Conservation (phyloP, 208 protist species). For the Angomonas ambiguus region DNA sequence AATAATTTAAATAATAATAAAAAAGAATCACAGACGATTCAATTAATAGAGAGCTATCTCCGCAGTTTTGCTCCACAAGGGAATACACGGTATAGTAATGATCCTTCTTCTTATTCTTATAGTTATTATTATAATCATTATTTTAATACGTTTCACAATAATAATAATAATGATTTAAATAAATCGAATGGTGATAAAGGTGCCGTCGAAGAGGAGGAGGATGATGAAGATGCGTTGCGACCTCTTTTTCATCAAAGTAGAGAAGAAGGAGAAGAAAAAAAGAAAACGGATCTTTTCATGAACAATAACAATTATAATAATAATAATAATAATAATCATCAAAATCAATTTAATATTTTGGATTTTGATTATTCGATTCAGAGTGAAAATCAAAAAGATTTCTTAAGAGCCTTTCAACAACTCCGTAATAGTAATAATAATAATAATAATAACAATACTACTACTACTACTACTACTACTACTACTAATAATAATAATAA, state of each 20-base stretch:
- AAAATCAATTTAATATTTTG: slow-evolving; percentile 6
- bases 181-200: no score
- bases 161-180: slow-evolving; percentile 1
- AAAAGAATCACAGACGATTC: neutral
- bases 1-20: slow-evolving; percentile 4
- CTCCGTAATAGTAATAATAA: slow-evolving; percentile 1
- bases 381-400: neutral
- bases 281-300: neutral
- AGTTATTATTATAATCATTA: no score
- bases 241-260: no score
- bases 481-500: neutral
- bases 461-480: neutral
- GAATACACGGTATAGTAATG: neutral
- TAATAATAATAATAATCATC: slow-evolving; percentile 13
- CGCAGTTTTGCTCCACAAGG: neutral
- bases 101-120: neutral
- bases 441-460: neutral
- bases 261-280: neutral
- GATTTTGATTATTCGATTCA: neutral
- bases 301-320: slow-evolving; percentile 13
- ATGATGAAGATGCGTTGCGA: neutral
- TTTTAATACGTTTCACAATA: no score
- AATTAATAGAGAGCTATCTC: neutral
- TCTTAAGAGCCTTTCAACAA: neutral
- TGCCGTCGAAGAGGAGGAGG: no score